A percentile compares a stretch with the other conserved stretches of the same genome.
These are phyloP conservation scores for Aspergillus neoniger DNA, from an alignment of 2,329 filamentous ascomycete genomes.

Conservation along the genomic window DNA sequence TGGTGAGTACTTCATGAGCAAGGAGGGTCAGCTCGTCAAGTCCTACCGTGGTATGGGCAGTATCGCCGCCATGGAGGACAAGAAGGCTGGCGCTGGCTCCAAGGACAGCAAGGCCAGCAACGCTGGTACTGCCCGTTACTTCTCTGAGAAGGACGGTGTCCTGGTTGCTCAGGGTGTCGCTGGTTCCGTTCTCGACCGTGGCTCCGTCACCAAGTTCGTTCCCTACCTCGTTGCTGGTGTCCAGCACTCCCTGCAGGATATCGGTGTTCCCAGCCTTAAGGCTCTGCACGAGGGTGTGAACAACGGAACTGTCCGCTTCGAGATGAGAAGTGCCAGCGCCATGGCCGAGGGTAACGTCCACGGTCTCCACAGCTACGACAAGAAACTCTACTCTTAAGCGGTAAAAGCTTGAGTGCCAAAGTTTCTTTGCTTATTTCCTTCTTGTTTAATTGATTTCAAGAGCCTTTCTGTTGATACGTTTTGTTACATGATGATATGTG, in stretches of 20 bases:
- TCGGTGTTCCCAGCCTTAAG: conserved; percentile 77
- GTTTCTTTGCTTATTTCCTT: conserved; percentile 12
- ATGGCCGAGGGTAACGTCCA: conserved; percentile 97
- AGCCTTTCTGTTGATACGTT: conserved; percentile 27
- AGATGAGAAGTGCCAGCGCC: conserved; percentile 89
- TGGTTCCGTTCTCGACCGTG: conserved; percentile 60
- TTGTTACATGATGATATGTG: conserved; percentile 31
- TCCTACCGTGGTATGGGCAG: conserved; percentile 98
- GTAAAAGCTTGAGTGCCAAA: conserved; percentile 16
- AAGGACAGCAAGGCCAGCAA: conserved; percentile 73
- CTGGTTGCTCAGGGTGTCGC: conserved; percentile 96
- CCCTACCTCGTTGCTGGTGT: conserved; percentile 94
- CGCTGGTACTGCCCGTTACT: conserved; percentile 95
- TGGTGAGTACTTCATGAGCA: conserved; percentile 92
- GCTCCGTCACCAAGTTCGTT: conserved; percentile 89
- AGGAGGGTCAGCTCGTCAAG: conserved; percentile 97
- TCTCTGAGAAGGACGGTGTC: conserved; percentile 93
- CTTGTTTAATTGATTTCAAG: conserved; percentile 19
- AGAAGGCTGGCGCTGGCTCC: conserved; percentile 78
- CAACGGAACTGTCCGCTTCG: conserved; percentile 80
- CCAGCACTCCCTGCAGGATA: conserved; percentile 97
- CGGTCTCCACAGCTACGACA: conserved; percentile 95
- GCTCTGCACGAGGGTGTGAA: conserved; percentile 75
- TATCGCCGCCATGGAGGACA: conserved; percentile 99
- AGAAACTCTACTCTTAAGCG: conserved; percentile 91